A percentile compares a stretch with the other conserved stretches of the same genome.
phyloP scores from a whole-genome alignment of 257 asterid genomes.

The Penstemon newberryi region DNA sequence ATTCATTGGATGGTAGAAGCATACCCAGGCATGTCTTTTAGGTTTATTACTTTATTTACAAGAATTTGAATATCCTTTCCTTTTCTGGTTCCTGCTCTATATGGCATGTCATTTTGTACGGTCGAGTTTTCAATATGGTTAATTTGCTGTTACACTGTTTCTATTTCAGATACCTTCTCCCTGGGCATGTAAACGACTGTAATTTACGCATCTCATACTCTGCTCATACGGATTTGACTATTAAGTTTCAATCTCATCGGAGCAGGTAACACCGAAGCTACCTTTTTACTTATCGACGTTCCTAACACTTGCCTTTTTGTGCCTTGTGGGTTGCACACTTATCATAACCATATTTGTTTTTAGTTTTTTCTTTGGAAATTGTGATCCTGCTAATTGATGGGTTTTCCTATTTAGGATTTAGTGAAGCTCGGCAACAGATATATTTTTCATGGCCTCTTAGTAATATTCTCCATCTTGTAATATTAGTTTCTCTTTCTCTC shows the following conservation, averaged over 20 bases:
- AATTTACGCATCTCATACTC: conserved; percentile 82
- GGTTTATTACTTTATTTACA: conserved; percentile 10
- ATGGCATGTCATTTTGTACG: neutral
- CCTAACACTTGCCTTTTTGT: conserved; percentile 16
- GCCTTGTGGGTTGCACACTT: conserved; percentile 20
- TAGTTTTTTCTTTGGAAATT: conserved; percentile 22
- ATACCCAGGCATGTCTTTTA: conserved; percentile 64
- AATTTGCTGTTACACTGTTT: conserved; percentile 22
- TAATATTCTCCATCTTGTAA: conserved; percentile 59
- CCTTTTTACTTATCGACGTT: conserved; percentile 28
- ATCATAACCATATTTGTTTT: conserved; percentile 4
- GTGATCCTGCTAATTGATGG: conserved; percentile 49
- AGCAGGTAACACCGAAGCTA: conserved; percentile 56
- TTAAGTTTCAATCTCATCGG: conserved; percentile 86
- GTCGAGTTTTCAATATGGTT: conserved; percentile 23
- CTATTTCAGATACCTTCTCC: conserved; percentile 74
- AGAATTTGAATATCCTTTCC: conserved; percentile 5
- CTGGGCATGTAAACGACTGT: conserved; percentile 62
- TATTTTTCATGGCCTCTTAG: conserved; percentile 59
- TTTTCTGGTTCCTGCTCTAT: conserved; percentile 12
- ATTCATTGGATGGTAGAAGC: conserved; percentile 83
- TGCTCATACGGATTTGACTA: conserved; percentile 81
- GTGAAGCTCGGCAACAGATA: conserved; percentile 75
- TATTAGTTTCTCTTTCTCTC: conserved; percentile 24
- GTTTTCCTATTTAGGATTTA: conserved; percentile 67